phyloP scores from a whole-genome alignment of 805 yeast species.

The Zygosaccharomyces pseudorouxii region DNA sequence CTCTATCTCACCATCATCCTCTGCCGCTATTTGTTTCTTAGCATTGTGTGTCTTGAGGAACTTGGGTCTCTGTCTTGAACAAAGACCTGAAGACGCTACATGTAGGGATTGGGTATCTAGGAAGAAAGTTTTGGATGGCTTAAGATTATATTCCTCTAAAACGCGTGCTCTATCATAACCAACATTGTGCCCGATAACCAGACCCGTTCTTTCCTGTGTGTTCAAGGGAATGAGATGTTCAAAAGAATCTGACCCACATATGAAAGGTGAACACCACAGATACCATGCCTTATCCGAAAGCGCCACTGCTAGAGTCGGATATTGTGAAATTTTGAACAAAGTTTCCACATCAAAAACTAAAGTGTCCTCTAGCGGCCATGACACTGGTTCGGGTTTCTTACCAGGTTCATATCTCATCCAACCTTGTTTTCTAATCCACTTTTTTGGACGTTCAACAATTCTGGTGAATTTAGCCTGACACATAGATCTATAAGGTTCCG shows the following conservation, averaged over 20 bases:
- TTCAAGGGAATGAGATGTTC: constrained; percentile 78
- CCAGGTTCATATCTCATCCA: constrained; percentile 74
- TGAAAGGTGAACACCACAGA: constrained; percentile 87
- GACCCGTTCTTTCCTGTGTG: constrained; percentile 42
- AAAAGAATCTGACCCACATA: constrained; percentile 43
- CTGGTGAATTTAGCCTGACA: constrained; percentile 44
- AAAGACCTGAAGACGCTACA: constrained; percentile 84
- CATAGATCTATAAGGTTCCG: constrained; percentile 54
- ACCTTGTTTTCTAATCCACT: constrained; percentile 63
- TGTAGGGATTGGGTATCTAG: constrained; percentile 92
- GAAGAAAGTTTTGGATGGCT: constrained; percentile 66
- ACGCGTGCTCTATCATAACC: constrained; percentile 88
- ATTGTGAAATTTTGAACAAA: constrained; percentile 66
- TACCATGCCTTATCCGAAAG: constrained; percentile 80
- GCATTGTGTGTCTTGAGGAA: constrained; percentile 58
- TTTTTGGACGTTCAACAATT: constrained; percentile 40
- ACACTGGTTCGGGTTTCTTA: constrained; percentile 50
- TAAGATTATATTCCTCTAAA: constrained; percentile 71
- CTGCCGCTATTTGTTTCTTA: constrained; percentile 12
- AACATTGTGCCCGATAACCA: constrained; percentile 86
- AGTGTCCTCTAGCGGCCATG: constrained; percentile 64
- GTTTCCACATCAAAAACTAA: constrained; percentile 89
- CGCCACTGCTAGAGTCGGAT: constrained; percentile 79
- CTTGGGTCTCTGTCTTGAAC: constrained; percentile 80
- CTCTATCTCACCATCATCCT: constrained; percentile 14